These are phyloP conservation scores for Agastache rugosa DNA, from an alignment of 257 asterid genomes.

Conservation along the genomic window DNA sequence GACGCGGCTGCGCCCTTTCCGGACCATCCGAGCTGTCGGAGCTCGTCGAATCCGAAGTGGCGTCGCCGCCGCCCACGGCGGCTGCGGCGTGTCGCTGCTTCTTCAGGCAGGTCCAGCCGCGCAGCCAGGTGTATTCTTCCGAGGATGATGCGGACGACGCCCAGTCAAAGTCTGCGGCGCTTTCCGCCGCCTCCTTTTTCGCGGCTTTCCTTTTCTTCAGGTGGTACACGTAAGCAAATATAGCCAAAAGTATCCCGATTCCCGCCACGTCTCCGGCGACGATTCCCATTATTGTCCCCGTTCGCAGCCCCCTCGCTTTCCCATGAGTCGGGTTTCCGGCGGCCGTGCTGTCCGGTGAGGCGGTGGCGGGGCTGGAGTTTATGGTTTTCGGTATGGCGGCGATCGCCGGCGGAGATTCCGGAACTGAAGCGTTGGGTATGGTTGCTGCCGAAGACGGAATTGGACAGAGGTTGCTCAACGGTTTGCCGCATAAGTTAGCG, in stretches of 20 bases:
- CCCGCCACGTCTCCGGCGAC: constrained; percentile 75
- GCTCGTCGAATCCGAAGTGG: constrained; percentile 52
- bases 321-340: constrained; percentile 2
- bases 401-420: constrained; percentile 86
- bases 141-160: constrained; percentile 68
- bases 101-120: constrained; percentile 75
- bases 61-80: constrained; percentile 34
- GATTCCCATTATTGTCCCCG: constrained; percentile 70
- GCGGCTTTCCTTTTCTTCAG: constrained; percentile 53
- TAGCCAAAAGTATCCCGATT: constrained; percentile 53
- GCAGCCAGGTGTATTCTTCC: constrained; percentile 71
- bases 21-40: constrained; percentile 41
- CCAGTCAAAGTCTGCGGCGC: constrained; percentile 75
- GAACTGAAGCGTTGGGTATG: constrained; percentile 50
- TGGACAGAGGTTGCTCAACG: constrained; percentile 57
- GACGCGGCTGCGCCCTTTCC: constrained; percentile 14
- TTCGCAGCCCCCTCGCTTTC: constrained; percentile 43
- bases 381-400: constrained; percentile 83
- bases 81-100: constrained; percentile 51
- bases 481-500: constrained; percentile 70
- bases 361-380: constrained; percentile 49
- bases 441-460: constrained; percentile 59
- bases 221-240: constrained; percentile 55
- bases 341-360: constrained; percentile 41
- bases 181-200: constrained; percentile 58